Evolutionary conservation across 106 monocot species (phyloP).

Genomic region (Allium cepa): DNA sequence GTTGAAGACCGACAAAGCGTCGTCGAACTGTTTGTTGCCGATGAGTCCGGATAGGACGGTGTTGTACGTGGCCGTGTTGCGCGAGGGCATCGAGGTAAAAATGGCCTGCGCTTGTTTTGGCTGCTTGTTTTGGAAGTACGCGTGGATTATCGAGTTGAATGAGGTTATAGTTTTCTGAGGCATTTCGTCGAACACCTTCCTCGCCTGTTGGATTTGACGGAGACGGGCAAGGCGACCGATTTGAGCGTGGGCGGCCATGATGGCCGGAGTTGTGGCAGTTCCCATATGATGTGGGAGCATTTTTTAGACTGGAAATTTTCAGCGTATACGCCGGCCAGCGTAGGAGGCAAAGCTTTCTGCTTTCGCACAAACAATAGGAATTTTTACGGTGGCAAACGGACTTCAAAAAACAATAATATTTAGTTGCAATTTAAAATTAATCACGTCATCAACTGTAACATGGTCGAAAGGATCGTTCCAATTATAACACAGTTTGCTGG

Average conservation of each 20-base stretch:
- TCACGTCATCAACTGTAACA: too few relatives aligned
- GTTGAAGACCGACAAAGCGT: constrained; percentile 28
- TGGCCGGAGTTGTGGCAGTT: constrained; percentile 2
- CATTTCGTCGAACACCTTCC: constrained; percentile 30
- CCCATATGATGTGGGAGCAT: constrained; percentile 6
- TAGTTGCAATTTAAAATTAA: too few relatives aligned
- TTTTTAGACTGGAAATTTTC: too few relatives aligned
- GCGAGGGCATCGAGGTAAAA: constrained; percentile 30
- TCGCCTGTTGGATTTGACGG: constrained; percentile 21
- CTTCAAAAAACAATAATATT: too few relatives aligned
- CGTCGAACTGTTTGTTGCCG: neutral
- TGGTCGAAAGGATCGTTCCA: too few relatives aligned
- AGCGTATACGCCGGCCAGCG: too few relatives aligned
- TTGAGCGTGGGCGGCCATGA: constrained; percentile 31
- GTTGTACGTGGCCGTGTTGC: constrained; percentile 32
- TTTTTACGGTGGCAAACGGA: too few relatives aligned
- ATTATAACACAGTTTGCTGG: too few relatives aligned
- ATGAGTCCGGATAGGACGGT: constrained; percentile 28
- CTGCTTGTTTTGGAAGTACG: constrained; percentile 20
- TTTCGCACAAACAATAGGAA: too few relatives aligned
- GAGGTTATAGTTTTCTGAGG: constrained; percentile 28
- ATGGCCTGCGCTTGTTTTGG: constrained; percentile 24
- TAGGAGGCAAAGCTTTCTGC: too few relatives aligned
- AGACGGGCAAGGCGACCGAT: constrained; percentile 34
- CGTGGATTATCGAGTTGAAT: constrained; percentile 55